Evolutionary conservation across 2,329 filamentous ascomycete species (phyloP), one percentile per base, ranked within the genome.

Genomic region (Aspergillus phoenicis): DNA sequence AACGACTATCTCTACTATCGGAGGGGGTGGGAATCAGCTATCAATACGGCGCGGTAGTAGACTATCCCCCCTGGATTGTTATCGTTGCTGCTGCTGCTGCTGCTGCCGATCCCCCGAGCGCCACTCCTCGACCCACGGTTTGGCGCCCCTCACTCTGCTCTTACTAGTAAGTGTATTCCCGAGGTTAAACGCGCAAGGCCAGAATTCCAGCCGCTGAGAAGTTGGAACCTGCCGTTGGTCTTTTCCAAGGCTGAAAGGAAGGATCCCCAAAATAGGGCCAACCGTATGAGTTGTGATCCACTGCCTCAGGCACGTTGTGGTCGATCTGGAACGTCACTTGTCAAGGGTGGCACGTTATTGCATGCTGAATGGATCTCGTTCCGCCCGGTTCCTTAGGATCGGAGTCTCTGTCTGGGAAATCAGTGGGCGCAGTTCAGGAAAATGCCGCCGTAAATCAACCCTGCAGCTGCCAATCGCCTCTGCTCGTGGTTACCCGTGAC

Each of bases 41-140:
- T 22, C 53, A 36, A 39, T 53, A 39, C 51, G 30, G 33, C 28
- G 38, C 39, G 52, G 38, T 15, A 20, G 28, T 47, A 22, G 28
- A 15, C 38, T 11, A 13, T 15, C 36, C 28, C 52, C 43, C 53
- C 53, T 56, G 53, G 53, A 56, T 56, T 56, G 53, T 56, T 56
- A 56, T 56, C 53, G 53, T 22, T 15, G 33, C 33, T 36, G 30
- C 30, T 15, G 38, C 11, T 36, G 26, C 17, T 53, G 38, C 11
- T 36, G 47, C 20, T 53, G 52, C 53, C 53, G 53, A 56, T 56
- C 53, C 53, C 41, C 53, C 53, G 53, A 56, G 53, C 53, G 53
- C 53, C 53, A 56, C 53, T 36, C 4, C 39, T 45, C 39, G 39
- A 56, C 41, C 53, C 53, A 56, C 43, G 53, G 53, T 56, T 56